Base-by-base conservation (phyloP, 2,329 filamentous ascomycete genomes). In the Sclerotinia borealis region DNA sequence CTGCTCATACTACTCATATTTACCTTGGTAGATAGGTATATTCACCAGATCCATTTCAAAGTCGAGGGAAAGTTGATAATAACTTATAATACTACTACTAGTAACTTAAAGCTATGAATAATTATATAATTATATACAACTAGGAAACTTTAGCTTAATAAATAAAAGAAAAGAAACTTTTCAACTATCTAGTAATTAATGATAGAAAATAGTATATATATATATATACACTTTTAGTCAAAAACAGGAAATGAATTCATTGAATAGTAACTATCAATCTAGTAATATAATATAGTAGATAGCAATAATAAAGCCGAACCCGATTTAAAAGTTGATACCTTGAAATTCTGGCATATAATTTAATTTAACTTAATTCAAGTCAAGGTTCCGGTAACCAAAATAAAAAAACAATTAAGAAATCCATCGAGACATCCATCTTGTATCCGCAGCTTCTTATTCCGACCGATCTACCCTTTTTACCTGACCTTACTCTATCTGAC, bases 391-490 rank as follows among this genome's bases (percentile, higher is more conserved):
- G n/a, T n/a, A n/a, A n/a, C 29, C n/a, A n/a, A 31, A 51, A 36
- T 22, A 19, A 29, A 22, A 51, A 31, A 45, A 45, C 10, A n/a
- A 27, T 41, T n/a, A 31, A 22, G 29, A 58, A 27, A 31, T 7
- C 22, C 43, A n/a, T 7, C 7, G 13, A 22, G 22, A 27, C 25
- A 10, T 15, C 55, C 41, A 48, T 27, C 55, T 59, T 36, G 39
- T 41, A 58, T 36, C 36, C 47, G 27, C 45, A 61, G 25, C 49
- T 54, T 34, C 59, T 43, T 29, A 29, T 45, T 47, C 59, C 59
- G 59, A 61, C 15, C 8, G 37, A 61, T 51, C 49, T 29, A 45
- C 25, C 41, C 22, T 49, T 45, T 48, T 37, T 29, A 13, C 41
- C 10, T 25, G 43, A 15, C 13, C 36, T 43, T n/a, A n/a, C n/a